Evolutionary conservation across 2,329 filamentous ascomycete genomes (phyloP).

Genomic region (Nothophoma quercina): DNA sequence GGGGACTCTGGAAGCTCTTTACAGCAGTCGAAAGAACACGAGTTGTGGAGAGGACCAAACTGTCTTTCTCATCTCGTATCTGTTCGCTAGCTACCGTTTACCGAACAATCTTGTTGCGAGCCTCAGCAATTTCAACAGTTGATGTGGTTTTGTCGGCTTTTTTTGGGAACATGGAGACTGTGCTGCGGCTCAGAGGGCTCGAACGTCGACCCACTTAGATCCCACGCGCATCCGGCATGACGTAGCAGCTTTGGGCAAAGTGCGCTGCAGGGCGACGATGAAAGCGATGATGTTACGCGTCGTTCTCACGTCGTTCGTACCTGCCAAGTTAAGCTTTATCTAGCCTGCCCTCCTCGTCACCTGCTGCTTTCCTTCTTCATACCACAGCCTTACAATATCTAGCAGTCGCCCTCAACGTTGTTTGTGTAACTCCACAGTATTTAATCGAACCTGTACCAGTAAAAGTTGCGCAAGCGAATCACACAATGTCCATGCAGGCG

Average conservation of each 20-base stretch:
- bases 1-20: too few relatives aligned
- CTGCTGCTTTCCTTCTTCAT: conserved; percentile 18
- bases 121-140: too few relatives aligned
- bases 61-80: too few relatives aligned
- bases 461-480: not conserved
- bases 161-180: too few relatives aligned
- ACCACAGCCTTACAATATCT: conserved; percentile 2
- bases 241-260: conserved; percentile 30
- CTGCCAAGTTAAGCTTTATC: conserved; percentile 44
- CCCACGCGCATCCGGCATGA: conserved; percentile 37
- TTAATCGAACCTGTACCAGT: conserved; percentile 1
- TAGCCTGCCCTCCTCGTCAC: conserved; percentile 23
- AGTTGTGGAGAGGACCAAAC: too few relatives aligned
- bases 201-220: conserved; percentile 21
- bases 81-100: too few relatives aligned
- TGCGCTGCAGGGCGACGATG: conserved; percentile 28
- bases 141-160: too few relatives aligned
- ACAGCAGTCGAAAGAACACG: too few relatives aligned
- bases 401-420: conserved; percentile 7
- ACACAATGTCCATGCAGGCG: conserved; percentile 12
- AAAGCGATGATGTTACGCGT: conserved; percentile 41
- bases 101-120: too few relatives aligned
- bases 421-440: conserved; percentile 14
- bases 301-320: conserved; percentile 32
- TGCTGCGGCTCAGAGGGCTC: conserved; percentile 14